Conservation (phyloP, 2,329 filamentous ascomycete species). For the Fusarium sp. region DNA sequence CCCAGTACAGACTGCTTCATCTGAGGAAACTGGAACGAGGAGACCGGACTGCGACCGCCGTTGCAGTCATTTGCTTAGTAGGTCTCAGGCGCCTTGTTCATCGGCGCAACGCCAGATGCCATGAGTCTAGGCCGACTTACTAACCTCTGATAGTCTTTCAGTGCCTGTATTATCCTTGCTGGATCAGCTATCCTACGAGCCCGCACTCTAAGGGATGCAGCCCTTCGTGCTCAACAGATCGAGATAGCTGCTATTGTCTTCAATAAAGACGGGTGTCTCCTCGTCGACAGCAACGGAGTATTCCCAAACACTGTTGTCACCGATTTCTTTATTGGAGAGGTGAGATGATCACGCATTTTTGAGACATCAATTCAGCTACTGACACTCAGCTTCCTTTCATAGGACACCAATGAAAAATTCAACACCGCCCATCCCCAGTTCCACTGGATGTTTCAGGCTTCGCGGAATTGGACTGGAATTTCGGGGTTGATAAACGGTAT, state of each 20-base stretch:
- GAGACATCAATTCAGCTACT: background rate
- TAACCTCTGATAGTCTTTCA: constrained; percentile 58
- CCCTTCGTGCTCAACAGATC: constrained; percentile 68
- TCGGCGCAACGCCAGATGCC: too few relatives aligned
- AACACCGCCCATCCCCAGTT: constrained; percentile 79
- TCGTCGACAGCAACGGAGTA: constrained; percentile 75
- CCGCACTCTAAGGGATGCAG: constrained; percentile 60
- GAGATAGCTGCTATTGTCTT: constrained; percentile 70
- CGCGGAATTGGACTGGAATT: constrained; percentile 77
- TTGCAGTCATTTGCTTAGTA: constrained; percentile 75
- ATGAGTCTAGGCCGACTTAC: too few relatives aligned
- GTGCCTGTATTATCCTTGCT: constrained; percentile 66
- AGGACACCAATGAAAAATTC: constrained; percentile 72
- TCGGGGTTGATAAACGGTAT: constrained; percentile 74
- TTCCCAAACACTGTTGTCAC: constrained; percentile 80
- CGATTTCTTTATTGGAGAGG: constrained; percentile 74
- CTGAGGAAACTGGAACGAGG: constrained; percentile 44
- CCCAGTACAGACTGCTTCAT: constrained; percentile 66
- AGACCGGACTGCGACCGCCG: constrained; percentile 69
- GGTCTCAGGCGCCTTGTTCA: too few relatives aligned
- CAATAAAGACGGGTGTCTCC: constrained; percentile 69
- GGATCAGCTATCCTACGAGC: constrained; percentile 63
- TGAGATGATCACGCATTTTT: constrained; percentile 38
- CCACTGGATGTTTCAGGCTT: constrained; percentile 86
- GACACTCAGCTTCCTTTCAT: background rate